Evolutionary conservation across 73 alveolate species (phyloP).

Genomic region (Paramecium primaurelia): DNA sequence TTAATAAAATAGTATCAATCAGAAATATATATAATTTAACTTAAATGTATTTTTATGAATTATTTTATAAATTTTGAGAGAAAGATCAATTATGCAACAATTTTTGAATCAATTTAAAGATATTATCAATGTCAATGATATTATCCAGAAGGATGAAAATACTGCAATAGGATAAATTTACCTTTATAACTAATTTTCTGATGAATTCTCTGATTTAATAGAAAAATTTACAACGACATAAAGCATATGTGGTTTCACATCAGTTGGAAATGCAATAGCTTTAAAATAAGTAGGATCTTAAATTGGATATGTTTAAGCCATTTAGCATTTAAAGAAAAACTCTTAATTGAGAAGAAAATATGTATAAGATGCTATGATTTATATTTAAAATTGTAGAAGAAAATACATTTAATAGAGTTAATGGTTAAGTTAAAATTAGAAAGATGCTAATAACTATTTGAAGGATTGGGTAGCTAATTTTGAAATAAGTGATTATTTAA

Average conservation of each 20-base stretch:
- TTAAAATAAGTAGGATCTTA: neutral
- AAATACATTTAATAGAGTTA: neutral
- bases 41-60: neutral
- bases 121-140: neutral
- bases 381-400: neutral
- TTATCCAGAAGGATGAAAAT: neutral
- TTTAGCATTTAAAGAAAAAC: neutral
- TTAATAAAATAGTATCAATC: neutral
- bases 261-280: neutral
- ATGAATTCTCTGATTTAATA: neutral
- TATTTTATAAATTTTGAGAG: neutral
- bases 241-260: neutral
- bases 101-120: neutral
- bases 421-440: neutral
- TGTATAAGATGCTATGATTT: conserved; percentile 7
- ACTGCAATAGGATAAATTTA: neutral
- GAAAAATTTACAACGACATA: neutral
- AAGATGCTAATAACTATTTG: neutral
- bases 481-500: conserved; percentile 2
- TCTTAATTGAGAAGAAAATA: conserved; percentile 1
- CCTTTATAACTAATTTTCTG: neutral
- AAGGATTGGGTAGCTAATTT: conserved; percentile 36
- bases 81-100: neutral
- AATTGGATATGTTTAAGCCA: neutral
- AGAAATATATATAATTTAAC: neutral